phyloP scores from a whole-genome alignment of 2,329 filamentous ascomycete species.

The Fusarium musae region DNA sequence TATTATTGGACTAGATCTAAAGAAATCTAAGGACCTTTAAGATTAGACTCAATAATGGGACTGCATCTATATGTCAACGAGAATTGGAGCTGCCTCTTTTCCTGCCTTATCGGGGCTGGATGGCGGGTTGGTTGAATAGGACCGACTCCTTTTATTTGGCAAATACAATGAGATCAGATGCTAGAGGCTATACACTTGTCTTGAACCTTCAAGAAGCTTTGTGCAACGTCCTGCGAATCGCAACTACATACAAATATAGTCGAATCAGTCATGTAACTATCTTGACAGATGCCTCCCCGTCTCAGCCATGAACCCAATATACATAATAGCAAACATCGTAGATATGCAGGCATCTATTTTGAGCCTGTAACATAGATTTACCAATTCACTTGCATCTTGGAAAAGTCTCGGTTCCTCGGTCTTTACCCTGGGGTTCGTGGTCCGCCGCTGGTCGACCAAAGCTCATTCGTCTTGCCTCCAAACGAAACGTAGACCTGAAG shows the following conservation, averaged over 20 bases:
- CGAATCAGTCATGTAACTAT: background rate
- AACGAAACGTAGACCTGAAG: conserved; percentile 30
- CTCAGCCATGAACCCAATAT: background rate
- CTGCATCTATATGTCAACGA: background rate
- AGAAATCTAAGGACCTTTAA: background rate
- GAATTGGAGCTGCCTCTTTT: background rate
- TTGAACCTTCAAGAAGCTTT: background rate
- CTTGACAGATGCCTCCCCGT: background rate
- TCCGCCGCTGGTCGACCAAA: conserved; percentile 9
- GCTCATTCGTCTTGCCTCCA: conserved; percentile 25
- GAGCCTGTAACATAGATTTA: conserved; percentile 1
- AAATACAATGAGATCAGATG: background rate
- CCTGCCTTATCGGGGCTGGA: background rate
- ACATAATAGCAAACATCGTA: conserved; percentile 8
- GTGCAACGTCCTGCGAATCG: background rate
- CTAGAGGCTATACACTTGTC: background rate
- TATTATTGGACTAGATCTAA: background rate
- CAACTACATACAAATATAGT: conserved; percentile 3
- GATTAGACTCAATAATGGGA: background rate
- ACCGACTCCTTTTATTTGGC: background rate
- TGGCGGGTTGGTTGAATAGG: background rate
- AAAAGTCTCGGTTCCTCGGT: conserved; percentile 31
- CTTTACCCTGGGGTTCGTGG: background rate
- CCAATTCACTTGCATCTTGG: conserved; percentile 16
- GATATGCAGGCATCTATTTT: background rate